Evolutionary conservation across 352 stramenopile genomes (phyloP), one percentile per base, ranked within the genome.

Genomic region (Globisporangium rhizosaccharum): DNA sequence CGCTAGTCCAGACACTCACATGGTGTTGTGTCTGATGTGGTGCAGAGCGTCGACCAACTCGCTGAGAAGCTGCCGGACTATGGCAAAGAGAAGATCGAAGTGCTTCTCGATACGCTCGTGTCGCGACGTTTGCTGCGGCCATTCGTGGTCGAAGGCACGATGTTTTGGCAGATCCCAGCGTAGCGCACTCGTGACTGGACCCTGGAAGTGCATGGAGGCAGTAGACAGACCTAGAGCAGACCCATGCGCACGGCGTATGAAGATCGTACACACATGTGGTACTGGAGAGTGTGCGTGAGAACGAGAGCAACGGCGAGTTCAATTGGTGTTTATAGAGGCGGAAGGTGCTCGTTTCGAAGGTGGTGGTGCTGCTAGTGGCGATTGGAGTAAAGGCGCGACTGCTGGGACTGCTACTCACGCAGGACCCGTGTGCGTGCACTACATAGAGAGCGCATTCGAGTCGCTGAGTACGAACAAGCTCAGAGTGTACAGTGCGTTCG

Each of bases 131-230:
- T 94, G 2, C 61, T 94, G 54, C 85, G 85, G 30, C 82, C 85
- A 37, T 94, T 94, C 63, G 82, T 85, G 8, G 81, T 94, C 12
- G 82, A 90, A 76, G 85, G 85, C 41, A 86, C 75, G 26, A 91
- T 94, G 82, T 92, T 89, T 58, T 94, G 85, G 85, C 82, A 94
- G 67, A 65, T 78, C 9, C 67, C 74, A 30, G 50, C 68, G n/a
- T 82, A 73, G 11, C 46, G 20, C 28, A 44, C 18, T 23, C 23
- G 20, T 59, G 8, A 25, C 23, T 42, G 5, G 12, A 12, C 26
- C 23, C 23, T 23, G 23, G 23, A 23, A 23, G 23, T 23, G 23
- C 23, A 23, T 23, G 23, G 23, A 23, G 23, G 23, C 23, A 23
- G 23, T 23, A 23, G 23, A 23, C 23, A 23, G 23, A 23, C 23